Percentiles rank a stretch among this genome's conserved stretches.
These are phyloP conservation scores for Lentinula sp. DNA, from an alignment of 768 basidiomycete genomes.

Conservation along the genomic window DNA sequence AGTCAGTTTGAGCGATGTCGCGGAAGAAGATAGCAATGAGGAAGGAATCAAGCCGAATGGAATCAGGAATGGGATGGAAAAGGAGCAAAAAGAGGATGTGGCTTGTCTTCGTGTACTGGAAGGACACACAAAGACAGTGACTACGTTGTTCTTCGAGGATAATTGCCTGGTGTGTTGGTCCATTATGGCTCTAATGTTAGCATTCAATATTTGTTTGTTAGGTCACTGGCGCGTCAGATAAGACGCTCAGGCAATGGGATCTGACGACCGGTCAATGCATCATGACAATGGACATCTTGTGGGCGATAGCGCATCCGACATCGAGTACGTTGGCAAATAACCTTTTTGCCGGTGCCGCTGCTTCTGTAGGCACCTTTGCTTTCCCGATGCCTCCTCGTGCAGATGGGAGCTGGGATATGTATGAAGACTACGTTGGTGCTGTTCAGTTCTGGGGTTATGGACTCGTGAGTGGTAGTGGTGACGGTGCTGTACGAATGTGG, in stretches of 20 bases:
- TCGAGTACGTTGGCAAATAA: constrained; percentile 32
- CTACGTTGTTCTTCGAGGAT: constrained; percentile 93
- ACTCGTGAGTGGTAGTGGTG: constrained; percentile 93
- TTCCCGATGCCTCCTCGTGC: constrained; percentile 84
- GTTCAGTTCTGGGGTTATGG: constrained; percentile 99
- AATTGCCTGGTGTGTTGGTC: constrained; percentile 68
- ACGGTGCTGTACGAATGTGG: constrained; percentile 99
- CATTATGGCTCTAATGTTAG: not conserved
- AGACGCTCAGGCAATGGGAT: constrained; percentile 98
- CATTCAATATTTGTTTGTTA: constrained; percentile 24
- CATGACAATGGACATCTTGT: constrained; percentile 99
- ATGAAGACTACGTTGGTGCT: constrained; percentile 95
- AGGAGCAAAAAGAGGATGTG: constrained; percentile 28
- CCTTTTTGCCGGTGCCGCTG: constrained; percentile 46
- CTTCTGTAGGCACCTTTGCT: constrained; percentile 61
- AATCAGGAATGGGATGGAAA: constrained; percentile 27
- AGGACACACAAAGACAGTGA: constrained; percentile 91
- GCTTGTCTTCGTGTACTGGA: constrained; percentile 73
- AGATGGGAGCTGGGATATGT: constrained; percentile 91
- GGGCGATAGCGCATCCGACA: constrained; percentile 94
- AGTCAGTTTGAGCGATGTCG: constrained; percentile 55
- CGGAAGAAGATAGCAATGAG: constrained; percentile 57
- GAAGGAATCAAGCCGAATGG: constrained; percentile 29
- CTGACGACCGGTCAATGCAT: constrained; percentile 96
- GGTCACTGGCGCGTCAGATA: constrained; percentile 98